phyloP scores from a whole-genome alignment of 805 yeast genomes.

The Zygosaccharomyces lentus region DNA sequence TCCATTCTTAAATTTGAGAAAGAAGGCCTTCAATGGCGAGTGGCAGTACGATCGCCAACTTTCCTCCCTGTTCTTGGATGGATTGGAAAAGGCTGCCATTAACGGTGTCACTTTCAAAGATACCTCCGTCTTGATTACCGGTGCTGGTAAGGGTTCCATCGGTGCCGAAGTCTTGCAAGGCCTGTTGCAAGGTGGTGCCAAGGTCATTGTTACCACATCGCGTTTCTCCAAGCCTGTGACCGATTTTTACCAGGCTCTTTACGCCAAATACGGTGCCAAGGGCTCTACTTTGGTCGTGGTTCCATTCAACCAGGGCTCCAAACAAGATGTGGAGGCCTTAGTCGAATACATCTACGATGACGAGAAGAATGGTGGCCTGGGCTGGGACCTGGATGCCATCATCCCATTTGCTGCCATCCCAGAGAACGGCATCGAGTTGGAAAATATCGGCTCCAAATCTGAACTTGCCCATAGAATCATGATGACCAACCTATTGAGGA shows the following conservation, averaged over 20 bases:
- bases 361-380: constrained; percentile 82
- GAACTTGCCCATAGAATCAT: constrained; percentile 98
- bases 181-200: constrained; percentile 94
- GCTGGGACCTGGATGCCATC: constrained; percentile 95
- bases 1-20: constrained; percentile 91
- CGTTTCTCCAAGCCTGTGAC: constrained; percentile 91
- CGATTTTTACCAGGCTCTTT: constrained; percentile 91
- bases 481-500: constrained; percentile 91
- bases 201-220: constrained; percentile 93
- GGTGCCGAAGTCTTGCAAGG: constrained; percentile 98
- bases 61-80: constrained; percentile 77
- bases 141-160: constrained; percentile 98
- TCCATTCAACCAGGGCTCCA: constrained; percentile 98
- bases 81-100: constrained; percentile 88
- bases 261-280: constrained; percentile 86
- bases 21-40: constrained; percentile 60
- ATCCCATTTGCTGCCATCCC: constrained; percentile 99
- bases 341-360: constrained; percentile 81
- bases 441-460: constrained; percentile 86
- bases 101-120: constrained; percentile 89
- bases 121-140: constrained; percentile 87
- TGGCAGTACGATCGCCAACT: constrained; percentile 83
- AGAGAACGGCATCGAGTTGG: constrained; percentile 95
- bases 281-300: constrained; percentile 93
- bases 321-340: constrained; percentile 84